phyloP scores from a whole-genome alignment of 2,329 filamentous ascomycete genomes.

The Phyllosticta paracitricarpa region DNA sequence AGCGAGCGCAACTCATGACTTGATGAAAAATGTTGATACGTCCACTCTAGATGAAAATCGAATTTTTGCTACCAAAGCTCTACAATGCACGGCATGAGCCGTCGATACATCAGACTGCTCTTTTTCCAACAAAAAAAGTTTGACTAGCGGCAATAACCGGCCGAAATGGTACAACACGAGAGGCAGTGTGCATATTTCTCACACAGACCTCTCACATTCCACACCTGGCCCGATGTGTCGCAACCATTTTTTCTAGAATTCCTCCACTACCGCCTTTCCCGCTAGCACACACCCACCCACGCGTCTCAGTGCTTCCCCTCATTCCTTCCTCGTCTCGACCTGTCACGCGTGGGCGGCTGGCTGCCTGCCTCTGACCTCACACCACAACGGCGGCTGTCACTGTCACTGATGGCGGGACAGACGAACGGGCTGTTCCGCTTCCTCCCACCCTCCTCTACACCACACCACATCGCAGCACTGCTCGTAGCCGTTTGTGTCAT shows the following conservation, averaged over 20 bases:
- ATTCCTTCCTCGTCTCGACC: background rate
- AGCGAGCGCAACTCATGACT: background rate
- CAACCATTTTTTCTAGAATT: background rate
- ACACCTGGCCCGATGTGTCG: background rate
- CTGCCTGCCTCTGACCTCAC: background rate
- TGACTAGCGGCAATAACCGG: background rate
- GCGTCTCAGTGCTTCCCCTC: background rate
- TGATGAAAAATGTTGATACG: background rate
- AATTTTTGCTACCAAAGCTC: background rate
- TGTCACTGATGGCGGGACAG: background rate
- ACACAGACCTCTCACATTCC: background rate
- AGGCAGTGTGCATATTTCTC: background rate
- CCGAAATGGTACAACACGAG: background rate
- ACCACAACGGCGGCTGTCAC: background rate
- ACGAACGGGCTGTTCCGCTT: background rate
- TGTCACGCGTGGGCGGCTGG: background rate
- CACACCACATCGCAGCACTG: background rate
- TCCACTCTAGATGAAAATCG: background rate
- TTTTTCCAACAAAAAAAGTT: background rate
- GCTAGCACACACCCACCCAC: background rate
- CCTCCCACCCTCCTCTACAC: background rate
- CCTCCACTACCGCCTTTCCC: background rate
- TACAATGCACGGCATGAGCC: background rate
- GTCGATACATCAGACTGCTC: background rate
- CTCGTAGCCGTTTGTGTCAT: background rate